Conservation (phyloP, 2,329 filamentous ascomycete species). For the Delphinella strobiligena region DNA sequence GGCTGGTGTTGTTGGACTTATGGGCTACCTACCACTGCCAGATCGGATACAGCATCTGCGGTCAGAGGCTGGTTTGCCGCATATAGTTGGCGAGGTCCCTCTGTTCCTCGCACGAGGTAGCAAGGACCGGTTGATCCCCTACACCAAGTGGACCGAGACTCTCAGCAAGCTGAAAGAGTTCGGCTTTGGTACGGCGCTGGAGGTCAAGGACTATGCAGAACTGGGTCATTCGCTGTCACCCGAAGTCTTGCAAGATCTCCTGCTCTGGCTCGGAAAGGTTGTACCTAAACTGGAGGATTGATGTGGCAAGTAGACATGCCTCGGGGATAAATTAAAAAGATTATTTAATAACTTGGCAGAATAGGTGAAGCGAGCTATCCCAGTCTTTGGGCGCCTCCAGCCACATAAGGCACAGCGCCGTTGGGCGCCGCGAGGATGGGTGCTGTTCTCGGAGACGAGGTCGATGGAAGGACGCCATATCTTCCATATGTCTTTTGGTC, state of each 20-base stretch:
- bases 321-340: neutral
- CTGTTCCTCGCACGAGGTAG: constrained; percentile 37
- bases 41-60: constrained; percentile 27
- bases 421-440: constrained; percentile 19
- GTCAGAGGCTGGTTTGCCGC: constrained; percentile 23
- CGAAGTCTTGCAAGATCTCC: constrained; percentile 34
- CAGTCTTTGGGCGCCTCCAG: constrained; percentile 54
- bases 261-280: constrained; percentile 27
- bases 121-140: constrained; percentile 36
- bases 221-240: constrained; percentile 34
- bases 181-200: constrained; percentile 26
- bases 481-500: constrained; percentile 93
- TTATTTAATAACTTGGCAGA: neutral
- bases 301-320: neutral
- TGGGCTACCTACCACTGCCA: constrained; percentile 35
- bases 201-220: constrained; percentile 35
- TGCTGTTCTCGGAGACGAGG: constrained; percentile 9
- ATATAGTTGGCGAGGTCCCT: constrained; percentile 24
- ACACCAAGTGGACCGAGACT: constrained; percentile 29
- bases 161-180: constrained; percentile 28
- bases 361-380: constrained; percentile 42
- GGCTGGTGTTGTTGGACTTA: constrained; percentile 30
- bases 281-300: constrained; percentile 25
- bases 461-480: constrained; percentile 68
- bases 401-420: constrained; percentile 43